Conservation (phyloP, 2,329 filamentous ascomycete genomes). For the Aspergillus cejpii region DNA sequence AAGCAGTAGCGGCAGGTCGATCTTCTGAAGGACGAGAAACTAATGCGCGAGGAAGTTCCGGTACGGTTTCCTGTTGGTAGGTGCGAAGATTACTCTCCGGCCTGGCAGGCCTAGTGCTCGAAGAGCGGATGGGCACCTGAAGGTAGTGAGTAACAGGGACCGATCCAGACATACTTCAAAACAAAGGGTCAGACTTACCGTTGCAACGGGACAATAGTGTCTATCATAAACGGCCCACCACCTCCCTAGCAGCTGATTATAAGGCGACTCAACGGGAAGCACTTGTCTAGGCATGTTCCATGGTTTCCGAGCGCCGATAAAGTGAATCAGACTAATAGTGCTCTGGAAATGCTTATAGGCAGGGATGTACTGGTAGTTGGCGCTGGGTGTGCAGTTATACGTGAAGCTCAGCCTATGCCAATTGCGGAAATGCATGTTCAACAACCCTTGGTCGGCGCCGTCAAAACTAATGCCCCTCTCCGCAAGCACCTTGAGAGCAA, state of each 20-base stretch:
- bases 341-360: slow-evolving; percentile 90
- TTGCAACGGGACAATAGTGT: slow-evolving; percentile 57
- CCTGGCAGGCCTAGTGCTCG: background rate
- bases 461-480: slow-evolving; percentile 88
- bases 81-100: background rate
- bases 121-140: background rate
- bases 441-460: slow-evolving; percentile 87
- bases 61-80: background rate
- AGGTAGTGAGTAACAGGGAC: background rate
- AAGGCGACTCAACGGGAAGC: slow-evolving; percentile 42
- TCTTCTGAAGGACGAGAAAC: background rate
- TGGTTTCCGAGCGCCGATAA: slow-evolving; percentile 86
- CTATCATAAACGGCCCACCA: slow-evolving; percentile 96
- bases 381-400: slow-evolving; percentile 95
- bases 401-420: slow-evolving; percentile 88
- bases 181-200: slow-evolving; percentile 11
- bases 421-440: slow-evolving; percentile 87
- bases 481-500: slow-evolving; percentile 75
- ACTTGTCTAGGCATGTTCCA: slow-evolving; percentile 59
- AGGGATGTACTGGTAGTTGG: slow-evolving; percentile 94
- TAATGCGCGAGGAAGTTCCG: background rate
- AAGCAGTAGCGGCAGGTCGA: background rate
- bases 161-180: background rate
- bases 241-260: slow-evolving; percentile 72
- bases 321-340: slow-evolving; percentile 84